Evolutionary conservation across 148 eudicot species (phyloP).

Genomic region (Hydrangea macrophylla): DNA sequence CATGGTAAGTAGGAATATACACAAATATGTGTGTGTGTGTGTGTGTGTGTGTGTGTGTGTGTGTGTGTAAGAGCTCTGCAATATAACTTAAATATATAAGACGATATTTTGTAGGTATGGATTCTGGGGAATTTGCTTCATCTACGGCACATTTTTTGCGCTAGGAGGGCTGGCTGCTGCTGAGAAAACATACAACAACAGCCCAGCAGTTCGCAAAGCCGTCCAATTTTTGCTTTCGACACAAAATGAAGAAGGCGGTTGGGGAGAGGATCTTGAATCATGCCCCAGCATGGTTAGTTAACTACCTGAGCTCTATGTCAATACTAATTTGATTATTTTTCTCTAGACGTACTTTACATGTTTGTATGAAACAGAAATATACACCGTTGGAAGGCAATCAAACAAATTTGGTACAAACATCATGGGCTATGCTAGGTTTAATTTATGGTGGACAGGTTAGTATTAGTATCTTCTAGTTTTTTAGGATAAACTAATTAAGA

Average conservation of each 20-base stretch:
- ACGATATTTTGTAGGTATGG: constrained; percentile 37
- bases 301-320: no score
- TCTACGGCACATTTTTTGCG: constrained; percentile 43
- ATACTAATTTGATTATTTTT: background rate
- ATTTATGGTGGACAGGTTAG: constrained; percentile 42
- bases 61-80: background rate
- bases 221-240: constrained; percentile 29
- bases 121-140: constrained; percentile 49
- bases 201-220: constrained; percentile 34
- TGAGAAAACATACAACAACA: constrained; percentile 34
- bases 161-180: constrained; percentile 33
- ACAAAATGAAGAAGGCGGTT: constrained; percentile 51
- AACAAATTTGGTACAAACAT: constrained; percentile 42
- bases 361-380: constrained; percentile 26
- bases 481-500: background rate
- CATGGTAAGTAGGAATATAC: no score
- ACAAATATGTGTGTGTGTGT: no score
- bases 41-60: no score
- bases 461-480: background rate
- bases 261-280: constrained; percentile 48
- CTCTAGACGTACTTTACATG: background rate
- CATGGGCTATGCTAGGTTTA: constrained; percentile 50
- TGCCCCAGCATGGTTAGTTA: constrained; percentile 37
- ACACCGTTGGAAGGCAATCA: constrained; percentile 35
- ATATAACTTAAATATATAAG: background rate